Evolutionary conservation across 2,329 filamentous ascomycete species (phyloP), one percentile per base, ranked within the genome.

Genomic region (Monilinia polystroma): DNA sequence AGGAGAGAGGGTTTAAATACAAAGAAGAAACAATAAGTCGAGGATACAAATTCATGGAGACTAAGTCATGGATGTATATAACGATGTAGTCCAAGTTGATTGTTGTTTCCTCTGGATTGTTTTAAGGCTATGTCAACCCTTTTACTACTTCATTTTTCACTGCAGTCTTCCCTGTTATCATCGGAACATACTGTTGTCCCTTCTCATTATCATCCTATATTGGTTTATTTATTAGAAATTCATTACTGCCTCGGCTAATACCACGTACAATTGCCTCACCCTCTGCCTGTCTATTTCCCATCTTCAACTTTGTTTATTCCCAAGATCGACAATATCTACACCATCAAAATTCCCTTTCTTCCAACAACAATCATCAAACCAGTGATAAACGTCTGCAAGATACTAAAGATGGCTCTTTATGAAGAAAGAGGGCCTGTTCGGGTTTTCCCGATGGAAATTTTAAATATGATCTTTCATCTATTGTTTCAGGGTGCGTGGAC

Each of bases 21-120:
- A 41, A 69, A 73, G 66, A 73, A 73, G 64, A 72, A 73, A 60
- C 66, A 47, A 51, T 68, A 70, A 41, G 68, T 56, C 64, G 6
- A 20, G 35, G 26, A 16, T 14, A 43, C 12, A 43, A 16, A 43
- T 16, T 43, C 12, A 43, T 43, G 41, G 32, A 16, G 32, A 29
- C 11, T 54, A 41, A 29, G 10, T 14, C 10, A 26, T 35, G 29
- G 41, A 8, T 41, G 54, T 41, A 54, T 14, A 51, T 8, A 38
- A 26, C 6, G 0, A 38, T 49, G 23, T 45, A 38, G 35, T 51
- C 45, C 12, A 38, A 51, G 14, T 60, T 51, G 57, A 11, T 60
- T 60, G 29, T 60, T 60, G 26, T 20, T 20, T 10, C 16, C 29
- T 38, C 29, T n/a, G 7, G 14, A 38, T 0, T 38, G 18, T 38